Evolutionary conservation across 441 rosid species (phyloP), one percentile per base, ranked within the genome.

Genomic region (Biscutella laevigata): DNA sequence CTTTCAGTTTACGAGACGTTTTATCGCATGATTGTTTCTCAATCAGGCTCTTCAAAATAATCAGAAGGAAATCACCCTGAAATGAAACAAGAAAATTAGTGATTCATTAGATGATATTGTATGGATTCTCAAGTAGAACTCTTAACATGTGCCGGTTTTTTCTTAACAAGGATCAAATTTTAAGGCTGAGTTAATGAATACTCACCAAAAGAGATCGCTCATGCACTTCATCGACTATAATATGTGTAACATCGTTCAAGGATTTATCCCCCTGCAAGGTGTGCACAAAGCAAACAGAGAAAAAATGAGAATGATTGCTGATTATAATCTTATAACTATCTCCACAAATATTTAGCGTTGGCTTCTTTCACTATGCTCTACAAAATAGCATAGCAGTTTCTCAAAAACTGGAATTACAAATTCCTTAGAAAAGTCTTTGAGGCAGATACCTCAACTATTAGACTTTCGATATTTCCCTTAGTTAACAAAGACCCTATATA

Each of bases 161-260:
- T 3, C 49, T 11, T 40, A 38, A 16, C 6, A 63, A 19, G 10
- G 42, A 17, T 38, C 20, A 15, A 19, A 29, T 36, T 11, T 29
- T 16, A 7, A 43, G 38, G 25, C 22, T 36, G 19, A 8, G 43
- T 29, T 17, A 37, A 37, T 45, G 30, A 62, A 38, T 44, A 78
- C 90, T 76, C 57, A 85, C 98, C 98, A 83, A 66, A 69, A 85
- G 77, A 32, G 96, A 91, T 24, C 98, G 80, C 66, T 91, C 98
- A 62, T 91, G 98, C 53, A 91, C 96, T 81, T 91, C 98, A 71
- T 91, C 96, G 41, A 87, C 96, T 57, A 91, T 83, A 52, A 91
- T 77, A 62, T 91, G 96, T 41, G 84, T 85, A 67, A 91, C 57
- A 17, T 85, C 84, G n/a, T 75, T 77, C 83, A 87, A 74, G 65